Evolutionary conservation across 306 rosid species (phyloP).

Genomic region (Quercus rubra): DNA sequence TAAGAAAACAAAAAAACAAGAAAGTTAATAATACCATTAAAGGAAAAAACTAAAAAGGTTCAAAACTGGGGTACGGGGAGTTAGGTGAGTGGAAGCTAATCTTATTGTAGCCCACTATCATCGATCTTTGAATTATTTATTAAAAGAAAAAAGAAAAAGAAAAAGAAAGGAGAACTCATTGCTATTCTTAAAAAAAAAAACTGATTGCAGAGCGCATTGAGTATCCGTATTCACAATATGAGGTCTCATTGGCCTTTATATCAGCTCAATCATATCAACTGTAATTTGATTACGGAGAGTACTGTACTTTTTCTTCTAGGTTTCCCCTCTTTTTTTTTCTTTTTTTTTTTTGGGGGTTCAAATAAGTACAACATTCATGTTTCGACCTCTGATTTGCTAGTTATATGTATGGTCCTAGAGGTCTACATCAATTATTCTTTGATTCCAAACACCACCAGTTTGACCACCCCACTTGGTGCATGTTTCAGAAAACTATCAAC

Average conservation of each 20-base stretch:
- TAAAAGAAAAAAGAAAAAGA: neutral
- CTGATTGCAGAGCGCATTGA: too few relatives aligned
- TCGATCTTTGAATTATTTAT: neutral
- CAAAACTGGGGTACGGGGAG: neutral
- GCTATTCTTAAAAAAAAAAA: too few relatives aligned
- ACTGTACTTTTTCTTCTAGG: too few relatives aligned
- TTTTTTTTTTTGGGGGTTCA: neutral
- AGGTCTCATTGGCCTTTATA: too few relatives aligned
- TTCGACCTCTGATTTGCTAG: neutral
- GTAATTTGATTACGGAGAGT: too few relatives aligned
- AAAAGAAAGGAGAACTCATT: too few relatives aligned
- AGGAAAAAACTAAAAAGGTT: too few relatives aligned
- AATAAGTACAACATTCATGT: neutral
- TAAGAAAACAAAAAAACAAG: too few relatives aligned
- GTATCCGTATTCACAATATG: too few relatives aligned
- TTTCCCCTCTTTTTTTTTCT: too few relatives aligned
- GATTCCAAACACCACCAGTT: neutral
- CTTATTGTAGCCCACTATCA: neutral
- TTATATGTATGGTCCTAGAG: neutral
- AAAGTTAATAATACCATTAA: too few relatives aligned
- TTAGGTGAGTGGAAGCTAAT: neutral
- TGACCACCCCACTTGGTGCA: slow-evolving; percentile 13
- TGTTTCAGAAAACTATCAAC: neutral
- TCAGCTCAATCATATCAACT: too few relatives aligned
- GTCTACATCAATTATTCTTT: slow-evolving; percentile 10